A percentile compares a stretch with the other conserved stretches of the same genome.
Conservation (phyloP, 2,329 filamentous ascomycete species). For the Xylaria arbuscula region DNA sequence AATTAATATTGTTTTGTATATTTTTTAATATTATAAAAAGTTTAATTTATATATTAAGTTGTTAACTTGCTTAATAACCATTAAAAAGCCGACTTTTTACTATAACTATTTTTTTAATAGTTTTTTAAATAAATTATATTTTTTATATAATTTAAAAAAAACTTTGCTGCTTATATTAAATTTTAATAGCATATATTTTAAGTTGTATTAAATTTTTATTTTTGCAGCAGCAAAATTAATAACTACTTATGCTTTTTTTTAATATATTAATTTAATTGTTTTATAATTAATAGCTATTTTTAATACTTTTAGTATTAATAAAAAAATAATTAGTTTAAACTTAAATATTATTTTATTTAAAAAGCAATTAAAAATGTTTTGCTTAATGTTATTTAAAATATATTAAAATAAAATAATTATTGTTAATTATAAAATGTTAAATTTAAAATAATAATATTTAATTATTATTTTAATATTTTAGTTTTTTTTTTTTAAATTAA, state of each 20-base stretch:
- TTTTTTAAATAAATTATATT: background rate
- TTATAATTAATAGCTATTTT: background rate
- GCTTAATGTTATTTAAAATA: background rate
- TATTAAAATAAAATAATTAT: background rate
- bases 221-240: background rate
- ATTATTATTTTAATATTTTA: no score
- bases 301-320: background rate
- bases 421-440: no score
- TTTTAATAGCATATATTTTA: no score
- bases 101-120: background rate
- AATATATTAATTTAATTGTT: background rate
- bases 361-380: background rate
- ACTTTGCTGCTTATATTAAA: background rate
- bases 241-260: background rate
- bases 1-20: no score
- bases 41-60: background rate
- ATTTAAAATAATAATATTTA: no score
- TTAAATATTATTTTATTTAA: background rate
- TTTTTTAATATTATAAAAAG: no score
- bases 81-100: background rate
- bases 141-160: background rate
- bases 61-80: background rate
- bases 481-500: no score
- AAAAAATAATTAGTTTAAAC: background rate
- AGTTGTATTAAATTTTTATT: background rate